Base-by-base conservation (phyloP, 2,329 filamentous ascomycete species). In the Aspergillus sp. region DNA sequence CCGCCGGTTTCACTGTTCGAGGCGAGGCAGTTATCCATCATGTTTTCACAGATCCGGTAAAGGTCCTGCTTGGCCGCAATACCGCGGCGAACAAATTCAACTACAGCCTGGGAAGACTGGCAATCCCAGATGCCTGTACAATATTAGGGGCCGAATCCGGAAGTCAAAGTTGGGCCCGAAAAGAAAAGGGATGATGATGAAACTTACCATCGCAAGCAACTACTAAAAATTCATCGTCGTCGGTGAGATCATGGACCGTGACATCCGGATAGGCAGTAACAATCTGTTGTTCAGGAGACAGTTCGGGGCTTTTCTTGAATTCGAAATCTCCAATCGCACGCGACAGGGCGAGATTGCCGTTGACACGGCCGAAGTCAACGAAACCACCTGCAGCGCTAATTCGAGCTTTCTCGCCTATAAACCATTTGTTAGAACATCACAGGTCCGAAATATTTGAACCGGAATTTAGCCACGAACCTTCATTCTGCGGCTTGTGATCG, bases 1-100 rank as follows among this genome's bases (percentile, higher is more conserved):
- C 95, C 95, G 55, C 95, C 95, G 33, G 93, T 97, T 79, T 99
- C 95, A 66, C 93, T 96, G 84, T 96, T 98, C 61, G 93, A 96
- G 41, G 95, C 93, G 64, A 99, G 83, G 74, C 95, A 99, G 81
- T 98, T 99, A 82, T 99, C 93, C 95, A 99, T 99, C 91, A 99
- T 96, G 80, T 99, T 99, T 79, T 99, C 95, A 77, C 93, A 98
- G 70, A 99, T 98, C 74, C 90, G 90, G 56, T 93, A 87, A 52
- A 99, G 85, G 50, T 96, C 90, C 79, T 99, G 95, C 82, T 96
- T 96, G 52, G 93, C 93, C 50, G 92, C 93, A 75, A 99, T 96
- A 57, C 95, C 95, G 72, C 95, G 89, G 74, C 95, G 86, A 64
- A 98, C 95, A 73, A 99, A 99, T 77, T 99, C 95, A 66, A 98